Evolutionary conservation across 108 stramenopile genomes (phyloP), one percentile per base, ranked within the genome.

Genomic region (Nannochloropsis salina): DNA sequence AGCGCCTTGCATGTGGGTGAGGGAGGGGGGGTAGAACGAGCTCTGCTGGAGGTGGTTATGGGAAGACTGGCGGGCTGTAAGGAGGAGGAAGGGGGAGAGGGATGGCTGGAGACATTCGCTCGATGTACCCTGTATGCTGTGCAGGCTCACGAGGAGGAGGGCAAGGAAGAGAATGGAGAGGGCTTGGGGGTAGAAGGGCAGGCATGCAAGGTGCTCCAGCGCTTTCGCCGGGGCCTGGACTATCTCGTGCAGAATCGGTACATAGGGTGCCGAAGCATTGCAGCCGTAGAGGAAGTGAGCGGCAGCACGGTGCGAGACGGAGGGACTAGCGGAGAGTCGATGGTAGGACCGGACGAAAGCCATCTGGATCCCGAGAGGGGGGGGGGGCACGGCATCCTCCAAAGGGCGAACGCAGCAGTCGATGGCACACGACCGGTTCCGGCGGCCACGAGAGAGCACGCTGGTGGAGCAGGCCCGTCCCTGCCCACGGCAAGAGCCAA

Each of bases 21-120:
- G 43, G 87, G 86, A 2, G 89, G 89, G 4, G 88, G 88, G 81
- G 83, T 86, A 22, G 89, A 88, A 88, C 83, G 86, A 41, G 89
- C 88, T 8, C 42, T 88, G 85, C 88, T 86, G 6, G 89, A 88
- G 88, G 89, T 88, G 41, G 88, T 89, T n/a, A 84, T 88, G 20
- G 84, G 87, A 86, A 80, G 21, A 6, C 41, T 86, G 83, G 86
- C 80, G 4, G 82, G 18, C 82, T 41, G 21, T 11, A 82, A 43
- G 20, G 61, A 5, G 82, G 42, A 42, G 31, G 83, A 20, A 21
- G 20, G 45, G 86, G 82, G 45, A 82, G 42, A 43, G 85, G 80
- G 42, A 80, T 85, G 42, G 80, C 4, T 74, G 61, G 61, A 74
- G 61, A n/a, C n/a, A n/a, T 74, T 74, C n/a, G 61, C 61, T n/a